Percentiles rank a stretch among this genome's conserved stretches.
phyloP scores from a whole-genome alignment of 2,329 filamentous ascomycete genomes.

The Pseudophaeomoniella oleicola region DNA sequence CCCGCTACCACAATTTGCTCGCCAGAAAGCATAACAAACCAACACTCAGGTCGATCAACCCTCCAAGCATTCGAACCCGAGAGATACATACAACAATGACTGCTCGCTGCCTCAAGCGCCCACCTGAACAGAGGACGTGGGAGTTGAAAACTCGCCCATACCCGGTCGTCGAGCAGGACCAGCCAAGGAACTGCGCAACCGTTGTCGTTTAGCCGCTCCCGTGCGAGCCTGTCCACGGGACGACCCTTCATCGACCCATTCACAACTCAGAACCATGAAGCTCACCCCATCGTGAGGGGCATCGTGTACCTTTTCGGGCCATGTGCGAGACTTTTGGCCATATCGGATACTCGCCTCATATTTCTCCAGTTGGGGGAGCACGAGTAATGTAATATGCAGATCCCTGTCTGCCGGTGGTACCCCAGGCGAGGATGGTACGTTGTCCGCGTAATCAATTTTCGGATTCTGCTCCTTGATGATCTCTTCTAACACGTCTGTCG shows the following conservation, averaged over 20 bases:
- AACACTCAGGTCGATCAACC: too few species aligned
- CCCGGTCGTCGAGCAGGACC: background rate
- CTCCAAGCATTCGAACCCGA: too few species aligned
- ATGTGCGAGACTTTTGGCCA: slow-evolving; percentile 70
- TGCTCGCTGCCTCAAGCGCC: too few species aligned
- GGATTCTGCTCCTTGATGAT: slow-evolving; percentile 33
- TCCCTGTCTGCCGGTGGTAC: slow-evolving; percentile 54
- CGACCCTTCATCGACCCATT: slow-evolving; percentile 67
- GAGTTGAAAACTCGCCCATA: background rate
- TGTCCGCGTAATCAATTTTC: slow-evolving; percentile 22
- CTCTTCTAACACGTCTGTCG: slow-evolving; percentile 49
- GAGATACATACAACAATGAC: too few species aligned
- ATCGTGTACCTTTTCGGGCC: slow-evolving; percentile 31
- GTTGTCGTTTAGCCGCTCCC: slow-evolving; percentile 31
- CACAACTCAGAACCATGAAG: slow-evolving; percentile 66
- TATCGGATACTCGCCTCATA: slow-evolving; percentile 65
- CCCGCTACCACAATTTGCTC: too few species aligned
- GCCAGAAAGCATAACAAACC: too few species aligned
- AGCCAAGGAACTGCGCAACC: slow-evolving; percentile 20
- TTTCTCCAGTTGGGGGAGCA: slow-evolving; percentile 63
- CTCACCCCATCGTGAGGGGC: slow-evolving; percentile 73
- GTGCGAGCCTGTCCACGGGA: slow-evolving; percentile 29
- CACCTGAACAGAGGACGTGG: background rate
- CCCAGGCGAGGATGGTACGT: slow-evolving; percentile 20
- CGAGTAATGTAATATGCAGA: slow-evolving; percentile 70